These are phyloP conservation scores for Solanum sejunctum DNA, from an alignment of 257 asterid genomes.

Conservation along the genomic window DNA sequence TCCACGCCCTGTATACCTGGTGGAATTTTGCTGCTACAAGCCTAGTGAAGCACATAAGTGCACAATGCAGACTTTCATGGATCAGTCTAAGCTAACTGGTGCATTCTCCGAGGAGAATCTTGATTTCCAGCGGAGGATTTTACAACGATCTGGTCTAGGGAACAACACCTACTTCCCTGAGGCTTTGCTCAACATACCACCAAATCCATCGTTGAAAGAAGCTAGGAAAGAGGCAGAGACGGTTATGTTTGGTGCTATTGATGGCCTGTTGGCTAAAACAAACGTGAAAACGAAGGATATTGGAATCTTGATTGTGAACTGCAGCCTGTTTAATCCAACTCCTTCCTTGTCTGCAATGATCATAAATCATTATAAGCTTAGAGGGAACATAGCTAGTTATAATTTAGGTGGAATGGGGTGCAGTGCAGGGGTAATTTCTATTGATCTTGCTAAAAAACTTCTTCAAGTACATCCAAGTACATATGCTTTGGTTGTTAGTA, in stretches of 20 bases:
- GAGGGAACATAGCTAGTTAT: conserved; percentile 24
- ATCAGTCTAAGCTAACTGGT: conserved; percentile 16
- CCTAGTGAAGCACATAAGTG: conserved; percentile 21
- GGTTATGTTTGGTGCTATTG: conserved; percentile 33
- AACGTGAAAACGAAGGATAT: conserved; percentile 17
- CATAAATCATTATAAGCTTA: conserved; percentile 25
- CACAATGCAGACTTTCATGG: conserved; percentile 19
- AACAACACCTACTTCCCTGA: conserved; percentile 26
- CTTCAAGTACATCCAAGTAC: conserved; percentile 25
- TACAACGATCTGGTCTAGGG: conserved; percentile 28
- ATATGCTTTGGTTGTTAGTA: conserved; percentile 27
- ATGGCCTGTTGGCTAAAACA: conserved; percentile 20
- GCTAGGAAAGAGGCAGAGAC: conserved; percentile 30
- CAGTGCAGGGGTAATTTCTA: conserved; percentile 26
- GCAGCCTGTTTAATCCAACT: conserved; percentile 34
- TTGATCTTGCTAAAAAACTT: conserved; percentile 28
- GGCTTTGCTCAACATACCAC: conserved; percentile 24
- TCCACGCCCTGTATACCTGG: conserved; percentile 24
- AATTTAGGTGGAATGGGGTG: conserved; percentile 37
- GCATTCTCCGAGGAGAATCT: conserved; percentile 24
- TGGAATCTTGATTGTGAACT: conserved; percentile 28
- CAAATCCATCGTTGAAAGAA: conserved; percentile 23
- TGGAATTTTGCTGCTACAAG: conserved; percentile 26
- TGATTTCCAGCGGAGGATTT: conserved; percentile 22
- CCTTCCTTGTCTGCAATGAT: conserved; percentile 33